These are phyloP conservation scores for Nicotiana knightiana DNA, from an alignment of 257 asterid species.

Conservation along the genomic window DNA sequence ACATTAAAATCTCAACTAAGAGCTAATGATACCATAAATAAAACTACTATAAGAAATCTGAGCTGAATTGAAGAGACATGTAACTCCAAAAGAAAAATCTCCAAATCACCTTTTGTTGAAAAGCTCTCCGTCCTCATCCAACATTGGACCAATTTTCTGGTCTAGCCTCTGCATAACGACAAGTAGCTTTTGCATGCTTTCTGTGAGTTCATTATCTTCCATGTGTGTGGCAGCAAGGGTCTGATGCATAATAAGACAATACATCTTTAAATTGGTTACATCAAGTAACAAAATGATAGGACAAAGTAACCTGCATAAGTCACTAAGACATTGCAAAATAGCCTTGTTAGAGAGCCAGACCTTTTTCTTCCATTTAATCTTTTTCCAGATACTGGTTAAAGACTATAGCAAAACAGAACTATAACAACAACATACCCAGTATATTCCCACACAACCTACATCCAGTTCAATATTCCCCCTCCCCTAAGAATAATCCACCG, in stretches of 20 bases:
- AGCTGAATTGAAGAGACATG: neutral
- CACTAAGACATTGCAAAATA: neutral
- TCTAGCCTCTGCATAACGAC: slow-evolving; percentile 83
- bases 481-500: neutral
- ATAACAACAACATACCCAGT: neutral
- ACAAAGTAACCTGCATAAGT: neutral
- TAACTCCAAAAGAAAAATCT: neutral
- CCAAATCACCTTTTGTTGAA: slow-evolving; percentile 51
- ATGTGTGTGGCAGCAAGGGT: slow-evolving; percentile 82
- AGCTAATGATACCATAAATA: neutral
- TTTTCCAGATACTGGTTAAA: neutral
- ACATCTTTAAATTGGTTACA: neutral
- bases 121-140: slow-evolving; percentile 81
- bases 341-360: neutral
- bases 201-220: slow-evolving; percentile 72
- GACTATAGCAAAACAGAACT: neutral
- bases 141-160: slow-evolving; percentile 68
- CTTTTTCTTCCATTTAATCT: neutral
- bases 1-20: neutral
- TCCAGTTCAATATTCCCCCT: neutral
- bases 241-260: slow-evolving; percentile 28
- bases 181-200: slow-evolving; percentile 84
- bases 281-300: neutral
- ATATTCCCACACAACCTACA: neutral
- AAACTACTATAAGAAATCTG: neutral